These are phyloP conservation scores for Isatis tinctoria DNA, from an alignment of 345 rosid species.

Conservation along the genomic window DNA sequence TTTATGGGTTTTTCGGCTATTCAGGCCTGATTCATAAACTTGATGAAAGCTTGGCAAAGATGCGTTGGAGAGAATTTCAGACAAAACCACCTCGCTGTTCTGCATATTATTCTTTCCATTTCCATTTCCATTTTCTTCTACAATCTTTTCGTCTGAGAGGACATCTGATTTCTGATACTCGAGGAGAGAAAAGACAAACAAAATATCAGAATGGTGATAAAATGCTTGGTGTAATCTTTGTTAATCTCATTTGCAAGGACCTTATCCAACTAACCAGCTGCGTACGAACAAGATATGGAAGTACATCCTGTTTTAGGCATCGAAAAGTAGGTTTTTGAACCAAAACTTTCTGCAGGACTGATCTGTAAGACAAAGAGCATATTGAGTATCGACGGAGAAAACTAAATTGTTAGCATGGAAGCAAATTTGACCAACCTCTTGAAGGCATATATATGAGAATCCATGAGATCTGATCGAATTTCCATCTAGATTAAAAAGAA, in stretches of 20 bases:
- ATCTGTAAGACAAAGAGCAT: conserved; percentile 41
- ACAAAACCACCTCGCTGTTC: conserved; percentile 47
- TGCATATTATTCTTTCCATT: conserved; percentile 51
- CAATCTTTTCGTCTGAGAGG: conserved; percentile 39
- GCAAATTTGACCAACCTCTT: conserved; percentile 56
- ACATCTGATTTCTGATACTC: conserved; percentile 60
- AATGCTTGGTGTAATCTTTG: background rate
- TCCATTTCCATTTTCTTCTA: conserved; percentile 75
- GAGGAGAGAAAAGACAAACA: conserved; percentile 9
- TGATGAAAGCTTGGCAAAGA: conserved; percentile 71
- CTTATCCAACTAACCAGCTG: conserved; percentile 76
- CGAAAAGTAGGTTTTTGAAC: conserved; percentile 63
- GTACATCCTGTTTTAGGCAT: conserved; percentile 77
- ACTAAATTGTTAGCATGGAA: conserved; percentile 6
- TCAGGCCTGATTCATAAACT: conserved; percentile 39
- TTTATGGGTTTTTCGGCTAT: conserved; percentile 64
- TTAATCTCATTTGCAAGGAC: conserved; percentile 12
- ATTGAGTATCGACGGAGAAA: background rate
- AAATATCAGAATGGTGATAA: conserved; percentile 9
- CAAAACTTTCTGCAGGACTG: conserved; percentile 73
- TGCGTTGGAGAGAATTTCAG: conserved; percentile 70
- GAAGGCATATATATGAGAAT: conserved; percentile 95
- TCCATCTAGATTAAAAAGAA: conserved; percentile 64
- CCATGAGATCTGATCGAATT: conserved; percentile 89
- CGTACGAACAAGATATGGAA: conserved; percentile 87